Evolutionary conservation across 2,329 filamentous ascomycete genomes (phyloP).

Genomic region (Stachybotrys chartarum): DNA sequence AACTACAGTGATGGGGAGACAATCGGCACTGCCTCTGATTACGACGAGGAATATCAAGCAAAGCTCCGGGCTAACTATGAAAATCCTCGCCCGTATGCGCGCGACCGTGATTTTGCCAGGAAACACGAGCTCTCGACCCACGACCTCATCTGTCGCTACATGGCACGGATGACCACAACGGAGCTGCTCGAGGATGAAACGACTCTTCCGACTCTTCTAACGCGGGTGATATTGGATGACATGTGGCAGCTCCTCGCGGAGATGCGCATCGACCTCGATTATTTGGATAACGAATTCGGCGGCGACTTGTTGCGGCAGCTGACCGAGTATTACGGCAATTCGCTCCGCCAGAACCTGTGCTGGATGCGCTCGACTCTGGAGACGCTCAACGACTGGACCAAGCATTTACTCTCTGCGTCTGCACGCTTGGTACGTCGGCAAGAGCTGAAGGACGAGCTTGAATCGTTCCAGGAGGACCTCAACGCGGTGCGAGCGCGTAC

Average conservation of each 20-base stretch:
- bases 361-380: slow-evolving; percentile 14
- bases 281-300: slow-evolving; percentile 15
- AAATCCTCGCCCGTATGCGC: slow-evolving; percentile 9
- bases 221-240: slow-evolving; percentile 13
- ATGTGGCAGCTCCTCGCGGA: slow-evolving; percentile 18
- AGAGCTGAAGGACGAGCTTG: neutral
- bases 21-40: slow-evolving; percentile 8
- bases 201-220: slow-evolving; percentile 8
- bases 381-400: slow-evolving; percentile 7
- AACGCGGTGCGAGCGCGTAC: slow-evolving; percentile 3
- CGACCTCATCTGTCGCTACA: slow-evolving; percentile 14
- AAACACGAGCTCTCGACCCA: slow-evolving; percentile 16
- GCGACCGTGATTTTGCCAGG: slow-evolving; percentile 17
- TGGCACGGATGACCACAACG: slow-evolving; percentile 6
- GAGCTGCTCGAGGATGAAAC: slow-evolving; percentile 7
- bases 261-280: slow-evolving; percentile 15
- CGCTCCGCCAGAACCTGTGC: slow-evolving; percentile 12
- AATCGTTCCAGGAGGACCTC: slow-evolving; percentile 2
- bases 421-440: neutral
- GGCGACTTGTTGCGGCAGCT: slow-evolving; percentile 13
- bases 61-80: slow-evolving; percentile 9
- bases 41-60: slow-evolving; percentile 13
- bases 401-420: slow-evolving; percentile 3
- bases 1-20: neutral
- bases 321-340: no score